A percentile compares a stretch with the other conserved stretches of the same genome.
phyloP scores from a whole-genome alignment of 306 rosid genomes.

The Hippophae rhamnoides region DNA sequence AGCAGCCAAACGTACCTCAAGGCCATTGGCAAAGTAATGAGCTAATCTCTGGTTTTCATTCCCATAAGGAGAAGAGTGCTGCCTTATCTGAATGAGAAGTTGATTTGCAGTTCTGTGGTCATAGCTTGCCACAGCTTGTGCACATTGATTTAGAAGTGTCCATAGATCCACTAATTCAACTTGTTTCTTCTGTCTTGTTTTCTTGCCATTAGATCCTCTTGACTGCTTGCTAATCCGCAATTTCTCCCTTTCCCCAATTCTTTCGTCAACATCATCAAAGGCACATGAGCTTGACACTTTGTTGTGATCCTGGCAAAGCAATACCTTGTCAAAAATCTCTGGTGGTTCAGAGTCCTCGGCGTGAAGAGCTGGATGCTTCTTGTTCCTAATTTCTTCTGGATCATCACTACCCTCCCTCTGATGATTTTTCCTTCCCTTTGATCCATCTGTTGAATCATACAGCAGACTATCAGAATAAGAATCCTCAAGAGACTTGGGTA shows the following conservation, averaged over 20 bases:
- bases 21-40: slow-evolving; percentile 57
- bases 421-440: slow-evolving; percentile 20
- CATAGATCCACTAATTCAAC: slow-evolving; percentile 42
- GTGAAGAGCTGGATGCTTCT: slow-evolving; percentile 25
- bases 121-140: slow-evolving; percentile 55
- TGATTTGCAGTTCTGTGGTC: slow-evolving; percentile 54
- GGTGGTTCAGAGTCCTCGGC: slow-evolving; percentile 16
- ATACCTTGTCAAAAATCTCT: slow-evolving; percentile 30
- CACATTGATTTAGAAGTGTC: slow-evolving; percentile 60
- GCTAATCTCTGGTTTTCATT: slow-evolving; percentile 62
- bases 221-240: neutral
- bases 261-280: slow-evolving; percentile 3
- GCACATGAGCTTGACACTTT: neutral
- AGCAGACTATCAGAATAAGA: slow-evolving; percentile 3
- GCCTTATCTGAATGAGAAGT: slow-evolving; percentile 47
- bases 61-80: slow-evolving; percentile 45
- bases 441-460: slow-evolving; percentile 1
- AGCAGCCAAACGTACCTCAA: slow-evolving; percentile 49
- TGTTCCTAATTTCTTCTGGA: slow-evolving; percentile 18
- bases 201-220: slow-evolving; percentile 7
- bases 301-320: slow-evolving; percentile 22
- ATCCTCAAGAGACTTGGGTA: neutral
- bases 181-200: slow-evolving; percentile 8
- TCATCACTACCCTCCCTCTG: slow-evolving; percentile 17
- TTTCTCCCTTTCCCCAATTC: slow-evolving; percentile 4